These are phyloP conservation scores for Acephala macrosclerotiorum DNA, from an alignment of 2,329 filamentous ascomycete genomes.

Conservation along the genomic window DNA sequence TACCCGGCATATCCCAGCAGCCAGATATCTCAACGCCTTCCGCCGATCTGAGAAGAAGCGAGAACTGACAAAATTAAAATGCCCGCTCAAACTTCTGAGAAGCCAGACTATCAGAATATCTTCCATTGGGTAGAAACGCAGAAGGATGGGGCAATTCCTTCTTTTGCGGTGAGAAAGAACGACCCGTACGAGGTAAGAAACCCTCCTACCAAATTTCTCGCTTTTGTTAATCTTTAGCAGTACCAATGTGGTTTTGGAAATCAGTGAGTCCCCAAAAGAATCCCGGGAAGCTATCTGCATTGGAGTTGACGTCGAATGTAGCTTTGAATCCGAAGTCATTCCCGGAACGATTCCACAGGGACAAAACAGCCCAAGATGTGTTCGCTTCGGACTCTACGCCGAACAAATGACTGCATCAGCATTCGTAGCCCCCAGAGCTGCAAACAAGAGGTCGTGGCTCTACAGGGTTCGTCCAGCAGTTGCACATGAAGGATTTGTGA, in stretches of 20 bases:
- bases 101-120: slow-evolving; percentile 55
- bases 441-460: slow-evolving; percentile 49
- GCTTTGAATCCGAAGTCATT: slow-evolving; percentile 49
- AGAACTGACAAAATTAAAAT: not conserved
- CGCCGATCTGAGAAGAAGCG: not conserved
- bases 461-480: slow-evolving; percentile 53
- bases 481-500: slow-evolving; percentile 45
- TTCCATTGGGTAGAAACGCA: slow-evolving; percentile 68
- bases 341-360: slow-evolving; percentile 51
- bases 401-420: slow-evolving; percentile 54
- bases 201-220: slow-evolving; percentile 15
- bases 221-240: slow-evolving; percentile 37
- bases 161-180: slow-evolving; percentile 60
- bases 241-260: slow-evolving; percentile 65
- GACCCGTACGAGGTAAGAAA: slow-evolving; percentile 57
- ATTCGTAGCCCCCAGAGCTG: slow-evolving; percentile 50
- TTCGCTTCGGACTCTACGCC: slow-evolving; percentile 52
- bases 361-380: slow-evolving; percentile 51
- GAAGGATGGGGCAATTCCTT: slow-evolving; percentile 60
- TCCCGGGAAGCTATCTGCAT: not conserved
- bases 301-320: slow-evolving; percentile 44
- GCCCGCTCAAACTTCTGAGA: slow-evolving; percentile 12
- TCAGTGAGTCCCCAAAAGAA: slow-evolving; percentile 29
- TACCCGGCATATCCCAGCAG: not conserved
- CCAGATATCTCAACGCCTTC: not conserved